Evolutionary conservation across 768 basidiomycete genomes (phyloP), one percentile per base, ranked within the genome.

Genomic region (Rhodotorula diobovata): DNA sequence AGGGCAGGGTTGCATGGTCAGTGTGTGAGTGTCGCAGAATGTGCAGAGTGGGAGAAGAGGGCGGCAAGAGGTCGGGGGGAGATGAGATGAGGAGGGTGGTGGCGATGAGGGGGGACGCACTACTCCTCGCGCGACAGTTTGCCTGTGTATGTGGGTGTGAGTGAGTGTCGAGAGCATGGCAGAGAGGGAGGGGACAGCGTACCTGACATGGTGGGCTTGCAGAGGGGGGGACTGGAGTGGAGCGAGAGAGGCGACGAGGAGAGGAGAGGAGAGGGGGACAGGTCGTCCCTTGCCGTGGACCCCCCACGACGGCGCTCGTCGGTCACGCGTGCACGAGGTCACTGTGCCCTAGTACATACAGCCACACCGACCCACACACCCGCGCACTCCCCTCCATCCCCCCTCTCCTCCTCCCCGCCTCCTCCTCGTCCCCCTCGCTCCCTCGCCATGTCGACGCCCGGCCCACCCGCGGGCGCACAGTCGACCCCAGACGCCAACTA

Each of bases 101-200:
- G 41, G 41, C 41, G 41, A 43, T 43, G 65, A 48, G 53, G 48
- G 6, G 34, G 21, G 50, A 57, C 64, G 35, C 6, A 66, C 74
- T 67, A 75, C 39, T 75, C 74, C 59, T 75, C 74, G 53, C 74
- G 64, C 3, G 65, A 67, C 55, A 75, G 67, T 53, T 75, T 75
- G 37, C 70, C 70, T 63, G 66, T 1, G 20, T 14, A 23, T 0
- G 32, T 0, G 15, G 55, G 30, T 7, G 61, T 48, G n/a, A 58
- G 54, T 32, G 21, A 14, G 7, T 12, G 1, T 10, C 4, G 15
- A 1, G 10, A 2, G 50, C 14, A 43, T 18, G 21, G 30, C 21
- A 39, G 35, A n/a, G 34, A 10, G 15, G 14, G 30, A 2, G n/a
- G 1, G 1, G 25, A 2, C 10, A 4, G 20, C 70, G 54, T 35